phyloP scores from a whole-genome alignment of 2,329 filamentous ascomycete genomes.

The Xylaria sp. region DNA sequence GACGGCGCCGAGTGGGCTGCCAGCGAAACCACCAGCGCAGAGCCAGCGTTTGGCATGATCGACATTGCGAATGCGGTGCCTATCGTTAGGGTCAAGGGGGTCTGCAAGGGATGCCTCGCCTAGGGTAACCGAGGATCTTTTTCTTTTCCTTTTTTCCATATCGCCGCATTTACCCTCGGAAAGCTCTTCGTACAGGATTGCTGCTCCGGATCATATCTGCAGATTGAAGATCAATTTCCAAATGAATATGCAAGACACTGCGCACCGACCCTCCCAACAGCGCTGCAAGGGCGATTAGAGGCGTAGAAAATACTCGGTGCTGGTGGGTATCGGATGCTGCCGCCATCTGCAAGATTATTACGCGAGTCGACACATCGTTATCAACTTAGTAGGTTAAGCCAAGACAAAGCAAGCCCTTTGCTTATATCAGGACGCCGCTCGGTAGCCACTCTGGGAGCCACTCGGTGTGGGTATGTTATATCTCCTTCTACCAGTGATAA shows the following conservation, averaged over 20 bases:
- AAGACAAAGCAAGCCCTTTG: slow-evolving; percentile 17
- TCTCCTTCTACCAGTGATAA: slow-evolving; percentile 21
- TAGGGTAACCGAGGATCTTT: slow-evolving; percentile 15
- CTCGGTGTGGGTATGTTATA: slow-evolving; percentile 14
- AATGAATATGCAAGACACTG: not conserved
- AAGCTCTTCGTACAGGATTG: not conserved
- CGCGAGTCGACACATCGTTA: slow-evolving; percentile 29
- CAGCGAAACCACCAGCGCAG: slow-evolving; percentile 16
- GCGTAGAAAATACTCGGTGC: not conserved
- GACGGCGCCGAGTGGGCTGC: slow-evolving; percentile 16
- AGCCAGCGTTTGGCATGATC: slow-evolving; percentile 26
- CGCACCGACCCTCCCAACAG: not conserved
- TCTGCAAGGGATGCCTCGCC: slow-evolving; percentile 1
- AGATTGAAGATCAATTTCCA: slow-evolving; percentile 21
- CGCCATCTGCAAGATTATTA: slow-evolving; percentile 21
- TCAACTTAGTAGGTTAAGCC: slow-evolving; percentile 20
- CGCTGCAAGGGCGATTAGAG: not conserved
- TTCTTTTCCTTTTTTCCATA: not conserved
- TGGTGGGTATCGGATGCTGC: slow-evolving; percentile 30
- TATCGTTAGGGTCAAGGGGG: slow-evolving; percentile 20
- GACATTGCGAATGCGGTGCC: slow-evolving; percentile 13
- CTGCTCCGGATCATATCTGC: slow-evolving; percentile 22
- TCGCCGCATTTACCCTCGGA: slow-evolving; percentile 3
- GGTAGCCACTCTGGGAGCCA: slow-evolving; percentile 17
- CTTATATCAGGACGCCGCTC: slow-evolving; percentile 15